Evolutionary conservation across 176 grass and related monocot species (phyloP).

Genomic region (Microstegium vimineum): DNA sequence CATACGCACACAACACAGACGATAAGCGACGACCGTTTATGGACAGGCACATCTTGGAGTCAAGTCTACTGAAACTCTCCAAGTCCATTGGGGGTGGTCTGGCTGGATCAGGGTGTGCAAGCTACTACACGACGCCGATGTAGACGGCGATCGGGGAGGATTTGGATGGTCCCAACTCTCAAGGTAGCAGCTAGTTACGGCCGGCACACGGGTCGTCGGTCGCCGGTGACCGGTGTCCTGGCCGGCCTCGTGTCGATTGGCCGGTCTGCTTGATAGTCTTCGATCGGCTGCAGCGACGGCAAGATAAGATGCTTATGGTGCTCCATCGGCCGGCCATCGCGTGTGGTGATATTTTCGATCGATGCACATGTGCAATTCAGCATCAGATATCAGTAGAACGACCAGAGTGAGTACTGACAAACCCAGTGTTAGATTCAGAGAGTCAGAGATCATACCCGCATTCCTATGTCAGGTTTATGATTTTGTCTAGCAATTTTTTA

Average conservation of each 20-base stretch:
- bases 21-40: too few species aligned
- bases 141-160: neutral
- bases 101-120: neutral
- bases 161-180: neutral
- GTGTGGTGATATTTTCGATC: neutral
- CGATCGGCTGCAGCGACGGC: neutral
- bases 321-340: too few species aligned
- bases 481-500: too few species aligned
- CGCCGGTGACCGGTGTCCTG: neutral
- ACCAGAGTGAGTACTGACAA: neutral
- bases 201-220: neutral
- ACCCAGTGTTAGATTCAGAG: fast-evolving
- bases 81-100: neutral
- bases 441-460: too few species aligned
- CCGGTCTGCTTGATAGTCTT: neutral
- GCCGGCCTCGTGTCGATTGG: neutral
- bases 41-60: neutral
- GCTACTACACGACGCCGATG: too few species aligned
- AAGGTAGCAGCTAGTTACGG: neutral
- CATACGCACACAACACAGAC: too few species aligned
- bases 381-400: neutral
- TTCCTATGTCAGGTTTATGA: too few species aligned
- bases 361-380: neutral
- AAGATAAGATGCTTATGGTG: neutral
- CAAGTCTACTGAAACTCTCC: neutral